Base-by-base conservation (phyloP, 2,329 filamentous ascomycete species). In the Emergomyces orientalis region DNA sequence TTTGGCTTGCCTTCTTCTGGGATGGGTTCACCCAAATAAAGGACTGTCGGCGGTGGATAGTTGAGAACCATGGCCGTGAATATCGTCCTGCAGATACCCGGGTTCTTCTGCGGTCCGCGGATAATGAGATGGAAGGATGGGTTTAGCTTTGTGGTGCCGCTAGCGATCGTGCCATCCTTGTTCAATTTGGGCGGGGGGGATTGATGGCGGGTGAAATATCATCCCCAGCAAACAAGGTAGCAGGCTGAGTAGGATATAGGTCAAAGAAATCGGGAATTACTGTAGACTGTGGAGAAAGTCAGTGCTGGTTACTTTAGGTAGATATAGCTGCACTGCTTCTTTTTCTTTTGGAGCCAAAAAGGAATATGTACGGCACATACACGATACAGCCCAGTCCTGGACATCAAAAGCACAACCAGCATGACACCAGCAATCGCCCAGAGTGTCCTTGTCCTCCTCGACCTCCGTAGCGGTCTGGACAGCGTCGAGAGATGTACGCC, bases 51-150 rank as follows among this genome's bases (percentile, higher is more conserved):
- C 17, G 83, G 80, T 11, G 84, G 84, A 61, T 85, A 86, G 64
- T 82, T 79, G 47, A 85, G 74, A n/a, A 85, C 76, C 72, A 84
- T 82, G 1, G 82, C 79, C 1, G 83, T 84, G 14, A 84, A 73
- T 14, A 85, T 69, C 1, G 82, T 81, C 66, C 82, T 82, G 75
- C 84, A 86, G 49, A 86, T 77, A n/a, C 79, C 76, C 22, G 77
- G 67, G 43, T 78, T 80, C 51, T 77, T 76, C n/a, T 75, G 73
- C 45, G 76, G 17, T 3, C 75, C 77, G 6, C 81, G 79, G 57
- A 86, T 75, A 34, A 86, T 70, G 45, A 86, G 77, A 69, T 86
- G 84, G 65, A 86, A 82, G 56, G 73, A 75, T 0, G 75, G 73
- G 57, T 73, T 75, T 6, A 68, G 65, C 58, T 76, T 76, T 52